Evolutionary conservation across 768 basidiomycete species (phyloP), one percentile per base, ranked within the genome.

Genomic region (Leucocoprinus birnbaumii): DNA sequence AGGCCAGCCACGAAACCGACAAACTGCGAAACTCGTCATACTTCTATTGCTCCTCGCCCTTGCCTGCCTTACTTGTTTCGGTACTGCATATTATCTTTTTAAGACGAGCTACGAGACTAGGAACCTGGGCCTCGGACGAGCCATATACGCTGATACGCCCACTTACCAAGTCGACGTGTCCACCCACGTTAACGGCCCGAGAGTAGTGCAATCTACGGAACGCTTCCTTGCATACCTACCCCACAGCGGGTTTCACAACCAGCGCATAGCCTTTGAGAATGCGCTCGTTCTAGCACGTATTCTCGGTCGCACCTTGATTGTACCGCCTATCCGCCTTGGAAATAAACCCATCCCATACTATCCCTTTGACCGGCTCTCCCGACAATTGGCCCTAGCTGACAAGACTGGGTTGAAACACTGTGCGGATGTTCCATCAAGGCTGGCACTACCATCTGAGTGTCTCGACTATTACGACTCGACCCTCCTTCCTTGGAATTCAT

Each of bases 251-350:
- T 87, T 89, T 60, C 89, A 93, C 68, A 93, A 91, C 67, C 89
- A 93, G 70, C 85, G 90, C 31, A 91, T 94, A 59, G 85, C 89
- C 16, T 79, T 94, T 57, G 89, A 93, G 70, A 94, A 94, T 62
- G 91, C 89, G 2, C 77, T 92, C 18, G 73, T 85, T n/a, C 78
- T 93, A 48, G 77, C 90, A 1, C 73, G 70, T 56, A 65, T 87
- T 26, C 79, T 91, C 56, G 85, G 87, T 70, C 85, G 89, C 57
- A 94, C 89, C 10, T 75, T 93, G 27, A 80, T 93, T 59, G 71
- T 91, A 27, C 90, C 91, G n/a, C 86, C 87, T 10, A 74, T 87
- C 25, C 82, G 84, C 37, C 79, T 91, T 5, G 87, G 89, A 37
- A 67, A 61, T 41, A 79, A 75, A 63, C 79, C 85, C 5, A 71